Base-by-base conservation (phyloP, 495 filamentous ascomycete species). In the Xylaria castorea region DNA sequence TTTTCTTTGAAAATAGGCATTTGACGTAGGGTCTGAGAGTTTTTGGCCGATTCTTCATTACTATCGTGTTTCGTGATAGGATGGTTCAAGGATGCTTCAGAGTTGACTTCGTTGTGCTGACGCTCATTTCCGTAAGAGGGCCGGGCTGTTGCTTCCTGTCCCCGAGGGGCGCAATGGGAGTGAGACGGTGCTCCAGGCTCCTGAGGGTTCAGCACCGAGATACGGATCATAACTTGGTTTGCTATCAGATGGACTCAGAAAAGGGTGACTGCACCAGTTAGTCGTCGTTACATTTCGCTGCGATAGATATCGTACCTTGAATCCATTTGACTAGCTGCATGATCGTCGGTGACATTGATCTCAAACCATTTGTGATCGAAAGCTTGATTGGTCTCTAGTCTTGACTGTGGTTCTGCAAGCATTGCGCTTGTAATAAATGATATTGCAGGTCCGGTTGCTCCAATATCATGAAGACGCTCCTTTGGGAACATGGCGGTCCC, bases 391-490 rank as follows among this genome's bases (percentile, higher is more conserved):
- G 36, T 18, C 18, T 62, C 36, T 20, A 62, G 5, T 9, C 58
- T 62, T 22, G 34, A 42, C 36, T 22, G 34, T n/a, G 58, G 58
- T 42, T 38, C 16, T 40, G 12, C 58, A 62, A 42, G 34, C 58
- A 62, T 62, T 62, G 58, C 58, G 58, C 58, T 42, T 16, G 5
- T 11, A 62, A 62, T 34, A 25, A 62, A 62, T 40, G 58, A 62
- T 18, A 62, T 42, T 14, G 58, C 58, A 62, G 58, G 58, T 5
- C 14, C 42, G 42, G 5, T 48, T 36, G 22, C 42, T 20, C 6
- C 22, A 18, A 66, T 38, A 0, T 66, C 16, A 34, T 36, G 6
- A 1, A 66, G 42, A 1, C 42, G 42, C 27, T 66, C 12, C 4
- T 38, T 32, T 1, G 63, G 63, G 38, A 66, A 66, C 11, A 14